A percentile compares a stretch with the other conserved stretches of the same genome.
These are phyloP conservation scores for Globisporangium abappressorium DNA, from an alignment of 352 stramenopile genomes.

Conservation along the genomic window DNA sequence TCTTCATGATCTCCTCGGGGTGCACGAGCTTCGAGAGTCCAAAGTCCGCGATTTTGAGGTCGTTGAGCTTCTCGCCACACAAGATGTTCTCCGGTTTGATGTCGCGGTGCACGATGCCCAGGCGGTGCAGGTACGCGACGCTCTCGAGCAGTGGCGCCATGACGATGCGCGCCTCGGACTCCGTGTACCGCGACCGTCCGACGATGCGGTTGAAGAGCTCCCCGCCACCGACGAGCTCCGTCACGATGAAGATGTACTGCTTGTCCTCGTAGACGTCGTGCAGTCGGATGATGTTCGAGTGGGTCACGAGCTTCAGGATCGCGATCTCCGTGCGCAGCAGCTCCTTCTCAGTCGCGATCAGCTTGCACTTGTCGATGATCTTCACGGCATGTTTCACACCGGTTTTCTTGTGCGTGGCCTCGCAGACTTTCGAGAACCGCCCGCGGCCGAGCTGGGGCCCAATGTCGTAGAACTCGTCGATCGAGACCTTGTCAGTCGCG, in stretches of 20 bases:
- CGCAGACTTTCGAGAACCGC: slow-evolving; percentile 87
- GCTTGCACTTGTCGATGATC: slow-evolving; percentile 91
- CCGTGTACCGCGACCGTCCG: slow-evolving; percentile 77
- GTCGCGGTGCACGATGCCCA: slow-evolving; percentile 90
- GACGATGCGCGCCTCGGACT: slow-evolving; percentile 85
- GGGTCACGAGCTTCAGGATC: slow-evolving; percentile 91
- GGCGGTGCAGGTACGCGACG: slow-evolving; percentile 88
- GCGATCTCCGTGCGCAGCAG: slow-evolving; percentile 92
- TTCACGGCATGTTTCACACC: slow-evolving; percentile 87
- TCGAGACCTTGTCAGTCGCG: slow-evolving; percentile 85
- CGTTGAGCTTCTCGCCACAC: slow-evolving; percentile 82
- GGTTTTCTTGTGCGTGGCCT: slow-evolving; percentile 60
- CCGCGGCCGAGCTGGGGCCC: slow-evolving; percentile 85
- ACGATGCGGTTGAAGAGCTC: slow-evolving; percentile 98
- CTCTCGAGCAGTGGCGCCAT: slow-evolving; percentile 88
- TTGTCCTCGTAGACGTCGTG: slow-evolving; percentile 92
- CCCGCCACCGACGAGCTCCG: slow-evolving; percentile 95
- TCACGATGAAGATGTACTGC: slow-evolving; percentile 97
- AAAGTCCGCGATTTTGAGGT: slow-evolving; percentile 92
- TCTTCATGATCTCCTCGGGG: slow-evolving; percentile 92
- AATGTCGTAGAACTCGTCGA: slow-evolving; percentile 90
- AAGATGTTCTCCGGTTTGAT: slow-evolving; percentile 89
- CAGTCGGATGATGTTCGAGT: slow-evolving; percentile 86
- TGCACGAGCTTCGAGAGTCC: slow-evolving; percentile 91
- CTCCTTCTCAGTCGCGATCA: slow-evolving; percentile 86